Evolutionary conservation across 1,139 yeast species (phyloP).

Genomic region (Tardiomyces depauwii): DNA sequence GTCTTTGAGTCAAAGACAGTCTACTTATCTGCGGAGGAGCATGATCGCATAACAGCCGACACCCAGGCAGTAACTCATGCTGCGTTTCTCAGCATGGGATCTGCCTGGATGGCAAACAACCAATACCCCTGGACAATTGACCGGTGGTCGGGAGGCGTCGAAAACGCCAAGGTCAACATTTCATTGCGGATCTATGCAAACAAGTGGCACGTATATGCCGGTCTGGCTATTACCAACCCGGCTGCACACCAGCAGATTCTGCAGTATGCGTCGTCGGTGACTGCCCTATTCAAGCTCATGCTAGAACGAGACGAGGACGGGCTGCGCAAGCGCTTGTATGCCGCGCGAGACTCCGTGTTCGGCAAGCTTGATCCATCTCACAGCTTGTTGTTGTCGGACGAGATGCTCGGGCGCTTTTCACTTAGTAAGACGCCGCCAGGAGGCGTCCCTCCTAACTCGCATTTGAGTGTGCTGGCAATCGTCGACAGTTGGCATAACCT

Average conservation of each 20-base stretch:
- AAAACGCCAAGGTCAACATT: conserved; percentile 89
- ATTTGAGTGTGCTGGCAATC: conserved; percentile 73
- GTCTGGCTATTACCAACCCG: conserved; percentile 90
- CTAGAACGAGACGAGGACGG: conserved; percentile 54
- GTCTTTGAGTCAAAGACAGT: conserved; percentile 74
- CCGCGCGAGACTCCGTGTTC: conserved; percentile 69
- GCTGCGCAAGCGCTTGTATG: conserved; percentile 43
- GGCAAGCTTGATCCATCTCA: conserved; percentile 45
- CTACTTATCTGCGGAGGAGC: conserved; percentile 70
- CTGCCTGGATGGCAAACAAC: conserved; percentile 78
- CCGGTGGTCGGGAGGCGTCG: conserved; percentile 86
- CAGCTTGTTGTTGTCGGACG: conserved; percentile 64
- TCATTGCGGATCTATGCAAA: conserved; percentile 82
- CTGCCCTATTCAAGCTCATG: conserved; percentile 76
- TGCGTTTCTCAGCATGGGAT: conserved; percentile 93
- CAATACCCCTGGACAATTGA: conserved; percentile 91
- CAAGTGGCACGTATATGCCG: conserved; percentile 98
- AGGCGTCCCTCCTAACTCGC: conserved; percentile 72
- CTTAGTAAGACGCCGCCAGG: conserved; percentile 66
- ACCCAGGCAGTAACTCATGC: conserved; percentile 99
- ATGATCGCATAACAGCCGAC: conserved; percentile 92
- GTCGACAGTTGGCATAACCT: conserved; percentile 89
- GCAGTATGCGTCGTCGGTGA: conserved; percentile 78
- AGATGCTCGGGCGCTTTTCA: conserved; percentile 67
- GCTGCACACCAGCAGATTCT: conserved; percentile 85